These are phyloP conservation scores for Lavandula angustifolia DNA, from an alignment of 257 asterid species.

Conservation along the genomic window DNA sequence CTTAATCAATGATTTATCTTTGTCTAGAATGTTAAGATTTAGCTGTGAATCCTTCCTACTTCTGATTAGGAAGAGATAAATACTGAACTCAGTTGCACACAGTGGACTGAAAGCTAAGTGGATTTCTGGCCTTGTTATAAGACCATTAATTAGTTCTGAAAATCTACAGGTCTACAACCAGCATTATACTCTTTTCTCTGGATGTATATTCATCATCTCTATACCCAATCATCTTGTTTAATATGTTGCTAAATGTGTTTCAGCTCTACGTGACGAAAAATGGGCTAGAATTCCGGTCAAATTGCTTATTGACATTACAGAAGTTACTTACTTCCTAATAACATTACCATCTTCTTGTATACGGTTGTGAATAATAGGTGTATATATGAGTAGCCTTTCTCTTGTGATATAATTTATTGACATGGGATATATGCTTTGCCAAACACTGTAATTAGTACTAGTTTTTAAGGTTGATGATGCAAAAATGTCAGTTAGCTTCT, in stretches of 20 bases:
- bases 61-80: background rate
- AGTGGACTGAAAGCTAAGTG: background rate
- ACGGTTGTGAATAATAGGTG: conserved; percentile 2
- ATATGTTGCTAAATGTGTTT: conserved; percentile 24
- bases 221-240: conserved; percentile 2
- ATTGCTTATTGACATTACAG: conserved; percentile 64
- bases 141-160: background rate
- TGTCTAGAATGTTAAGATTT: conserved; percentile 14
- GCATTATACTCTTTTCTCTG: background rate
- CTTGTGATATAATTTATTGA: conserved; percentile 5
- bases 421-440: background rate
- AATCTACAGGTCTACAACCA: background rate
- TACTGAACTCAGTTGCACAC: no score
- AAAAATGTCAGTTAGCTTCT: no score
- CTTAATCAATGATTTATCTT: conserved; percentile 7
- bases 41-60: background rate
- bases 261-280: conserved; percentile 78
- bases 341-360: background rate
- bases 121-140: background rate
- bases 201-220: background rate
- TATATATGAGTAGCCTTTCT: conserved; percentile 18
- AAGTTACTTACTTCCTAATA: conserved; percentile 50
- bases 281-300: conserved; percentile 81
- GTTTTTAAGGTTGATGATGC: conserved; percentile 5
- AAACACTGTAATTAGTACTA: background rate